Conservation (phyloP, 331 rosid genomes). For the Pyracantha coccinea region DNA sequence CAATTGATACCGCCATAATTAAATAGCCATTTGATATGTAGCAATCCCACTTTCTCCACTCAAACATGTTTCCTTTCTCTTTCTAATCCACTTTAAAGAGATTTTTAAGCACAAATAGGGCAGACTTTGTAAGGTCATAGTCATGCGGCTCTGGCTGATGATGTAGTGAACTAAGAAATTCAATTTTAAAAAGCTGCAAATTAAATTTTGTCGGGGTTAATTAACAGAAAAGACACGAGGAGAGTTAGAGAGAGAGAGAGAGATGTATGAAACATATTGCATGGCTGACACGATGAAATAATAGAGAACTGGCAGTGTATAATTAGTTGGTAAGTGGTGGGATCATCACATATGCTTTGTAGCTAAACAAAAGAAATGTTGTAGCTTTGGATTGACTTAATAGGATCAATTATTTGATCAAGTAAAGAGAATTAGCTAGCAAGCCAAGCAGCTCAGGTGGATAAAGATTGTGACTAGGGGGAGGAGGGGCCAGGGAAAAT, state of each 20-base stretch:
- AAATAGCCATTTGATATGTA: neutral
- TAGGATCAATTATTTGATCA: too few relatives aligned
- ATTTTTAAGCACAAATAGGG: neutral
- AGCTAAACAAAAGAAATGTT: neutral
- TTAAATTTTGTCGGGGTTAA: neutral
- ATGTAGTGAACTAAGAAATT: neutral
- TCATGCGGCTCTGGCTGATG: neutral
- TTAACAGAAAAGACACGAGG: neutral
- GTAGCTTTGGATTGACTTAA: neutral
- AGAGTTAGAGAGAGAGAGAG: too few relatives aligned
- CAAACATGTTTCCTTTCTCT: neutral
- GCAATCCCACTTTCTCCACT: neutral
- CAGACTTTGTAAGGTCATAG: neutral
- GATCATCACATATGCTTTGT: neutral
- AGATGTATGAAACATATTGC: neutral
- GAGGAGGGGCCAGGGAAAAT: neutral
- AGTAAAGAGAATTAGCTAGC: too few relatives aligned
- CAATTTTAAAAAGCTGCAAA: neutral
- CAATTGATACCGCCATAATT: neutral
- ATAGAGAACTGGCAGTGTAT: neutral
- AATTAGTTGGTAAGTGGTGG: neutral
- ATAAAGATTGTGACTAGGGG: neutral
- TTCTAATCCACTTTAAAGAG: too few relatives aligned
- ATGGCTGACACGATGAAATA: too few relatives aligned
- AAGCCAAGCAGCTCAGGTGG: neutral